Evolutionary conservation across 1,139 yeast genomes (phyloP), one percentile per base, ranked within the genome.

Genomic region (Taphrina deformans): DNA sequence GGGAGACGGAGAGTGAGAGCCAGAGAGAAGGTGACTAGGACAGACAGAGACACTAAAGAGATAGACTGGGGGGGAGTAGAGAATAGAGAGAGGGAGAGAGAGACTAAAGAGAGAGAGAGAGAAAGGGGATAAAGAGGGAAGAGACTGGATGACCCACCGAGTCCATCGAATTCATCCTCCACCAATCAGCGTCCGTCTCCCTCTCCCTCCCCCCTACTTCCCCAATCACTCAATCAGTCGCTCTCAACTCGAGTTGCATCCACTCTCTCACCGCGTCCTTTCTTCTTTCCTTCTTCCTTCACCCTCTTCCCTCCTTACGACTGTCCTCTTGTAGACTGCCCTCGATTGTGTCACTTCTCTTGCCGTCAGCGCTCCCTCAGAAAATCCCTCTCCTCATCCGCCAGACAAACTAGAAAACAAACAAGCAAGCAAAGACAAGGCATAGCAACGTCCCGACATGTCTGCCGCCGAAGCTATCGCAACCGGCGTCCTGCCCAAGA

Each of bases 381-480:
- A n/a, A n/a, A 2, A 38, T 12, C 14, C 18, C 16, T 38, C 41
- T 12, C 2, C 16, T 38, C 18, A n/a, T n/a, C n/a, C n/a, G n/a
- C n/a, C n/a, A n/a, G n/a, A n/a, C n/a, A n/a, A n/a, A n/a, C n/a
- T n/a, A n/a, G n/a, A n/a, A n/a, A n/a, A n/a, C n/a, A n/a, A n/a
- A n/a, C n/a, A n/a, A n/a, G n/a, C n/a, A n/a, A n/a, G n/a, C n/a
- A n/a, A n/a, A n/a, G n/a, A n/a, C n/a, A n/a, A n/a, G n/a, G n/a
- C 16, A 38, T 38, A 38, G 41, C 41, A 2, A 7, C 6, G 18
- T 38, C n/a, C 14, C 5, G 44, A 51, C 14, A 53, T 53, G 58
- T 38, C 61, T n/a, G 44, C 61, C 31, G 52, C 52, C 23, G 52
- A 44, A 24, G 52, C 65, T n/a, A 53, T 61, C 59, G 65, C 60